Percentiles rank a stretch among this genome's conserved stretches.
Conservation (phyloP, 2,329 filamentous ascomycete species). For the Geosmithia putterillii region DNA sequence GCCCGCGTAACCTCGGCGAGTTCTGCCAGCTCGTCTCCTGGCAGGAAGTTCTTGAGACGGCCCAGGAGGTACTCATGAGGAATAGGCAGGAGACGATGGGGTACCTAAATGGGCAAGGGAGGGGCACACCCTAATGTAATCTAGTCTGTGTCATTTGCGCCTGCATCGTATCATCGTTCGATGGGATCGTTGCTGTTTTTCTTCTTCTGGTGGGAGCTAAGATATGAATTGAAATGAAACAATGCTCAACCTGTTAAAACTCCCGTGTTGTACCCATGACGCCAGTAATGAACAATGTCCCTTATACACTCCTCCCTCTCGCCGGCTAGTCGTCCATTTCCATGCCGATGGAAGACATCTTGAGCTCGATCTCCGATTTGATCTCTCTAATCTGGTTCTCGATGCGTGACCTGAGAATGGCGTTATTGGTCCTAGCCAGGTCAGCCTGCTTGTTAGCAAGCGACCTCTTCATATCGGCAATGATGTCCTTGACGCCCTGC, state of each 20-base stretch:
- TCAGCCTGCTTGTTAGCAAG: slow-evolving; percentile 31
- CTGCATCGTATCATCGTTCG: neutral
- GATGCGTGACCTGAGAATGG: slow-evolving; percentile 36
- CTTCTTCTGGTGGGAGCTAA: too few species aligned
- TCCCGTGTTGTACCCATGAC: too few species aligned
- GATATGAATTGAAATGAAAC: too few species aligned
- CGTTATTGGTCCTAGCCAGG: slow-evolving; percentile 28
- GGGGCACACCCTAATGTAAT: too few species aligned
- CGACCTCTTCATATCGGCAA: slow-evolving; percentile 38
- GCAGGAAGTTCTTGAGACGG: slow-evolving; percentile 19
- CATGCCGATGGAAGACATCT: slow-evolving; percentile 29
- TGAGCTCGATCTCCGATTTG: slow-evolving; percentile 30
- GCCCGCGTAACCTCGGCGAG: slow-evolving; percentile 16
- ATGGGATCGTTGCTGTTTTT: neutral
- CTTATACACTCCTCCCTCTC: neutral
- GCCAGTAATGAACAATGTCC: neutral
- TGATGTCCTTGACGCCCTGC: slow-evolving; percentile 42
- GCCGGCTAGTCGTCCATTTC: slow-evolving; percentile 23
- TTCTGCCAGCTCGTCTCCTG: slow-evolving; percentile 18
- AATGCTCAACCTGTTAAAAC: too few species aligned
- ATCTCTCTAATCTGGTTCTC: slow-evolving; percentile 35
- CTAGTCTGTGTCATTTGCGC: neutral
- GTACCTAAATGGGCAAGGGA: neutral
- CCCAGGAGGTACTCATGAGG: slow-evolving; percentile 15
- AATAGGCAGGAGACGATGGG: slow-evolving; percentile 2